Evolutionary conservation across 306 rosid genomes (phyloP), one percentile per base, ranked within the genome.

Genomic region (Quercus mongolica): DNA sequence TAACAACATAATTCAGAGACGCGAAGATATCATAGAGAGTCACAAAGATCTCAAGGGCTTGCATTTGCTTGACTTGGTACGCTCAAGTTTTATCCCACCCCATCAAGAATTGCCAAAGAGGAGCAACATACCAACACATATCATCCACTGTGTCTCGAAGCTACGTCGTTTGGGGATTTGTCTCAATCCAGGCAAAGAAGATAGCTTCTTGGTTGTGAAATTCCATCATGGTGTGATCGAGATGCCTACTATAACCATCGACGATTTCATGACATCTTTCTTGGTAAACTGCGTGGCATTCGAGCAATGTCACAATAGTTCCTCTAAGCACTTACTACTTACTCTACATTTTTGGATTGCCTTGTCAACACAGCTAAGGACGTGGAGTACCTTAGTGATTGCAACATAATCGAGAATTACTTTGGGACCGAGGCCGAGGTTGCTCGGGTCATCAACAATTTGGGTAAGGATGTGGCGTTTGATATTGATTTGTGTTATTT

Each of bases 401-500:
- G 59, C 6, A 67, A 74, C 81, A 83, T 86, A 49, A 54, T 83
- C 0, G 89, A 86, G 71, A 83, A 86, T 68, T 80, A 21, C 56
- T 80, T 74, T 20, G 89, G 89, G 1, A 71, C 62, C 31, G 87
- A 80, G 14, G 79, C 57, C 13, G 89, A 86, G 8, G 74, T 86
- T 12, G 85, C 87, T 17, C 68, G 30, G 3, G 80, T 86, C 44
- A 70, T 80, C 6, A 86, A 86, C 73, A 75, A 77, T 17, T 0
- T 86, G 73, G 89, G 87, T 5, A 86, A 74, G 44, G 87, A 86
- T 20, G 89, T 86, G 63, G 89, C 83, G 4, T 80, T 83, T 31
- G 89, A 86, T 68, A 70, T 77, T 8, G 81, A 86, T 46, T 12
- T 20, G 56, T 83, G 87, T 69, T 86, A 86, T 30, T 56, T 86